Evolutionary conservation across 177 flowering plant species (phyloP).

Genomic region (Vitis hybrid): DNA sequence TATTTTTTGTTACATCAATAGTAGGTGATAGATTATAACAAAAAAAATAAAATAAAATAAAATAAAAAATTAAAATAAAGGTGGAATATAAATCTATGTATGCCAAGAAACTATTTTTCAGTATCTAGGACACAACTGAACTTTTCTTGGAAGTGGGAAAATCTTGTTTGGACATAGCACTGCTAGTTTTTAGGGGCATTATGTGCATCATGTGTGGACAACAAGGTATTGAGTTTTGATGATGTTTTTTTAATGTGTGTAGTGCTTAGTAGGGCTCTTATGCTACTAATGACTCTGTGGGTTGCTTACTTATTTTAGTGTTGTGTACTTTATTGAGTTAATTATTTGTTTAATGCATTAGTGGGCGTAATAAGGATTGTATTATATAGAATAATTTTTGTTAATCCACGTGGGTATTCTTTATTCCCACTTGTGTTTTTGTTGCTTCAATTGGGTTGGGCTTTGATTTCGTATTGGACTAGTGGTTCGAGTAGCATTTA

Average conservation of each 20-base stretch:
- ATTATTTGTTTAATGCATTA: constrained; percentile 8
- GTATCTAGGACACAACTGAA: too few relatives aligned
- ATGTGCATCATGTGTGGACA: not conserved
- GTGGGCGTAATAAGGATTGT: constrained; percentile 12
- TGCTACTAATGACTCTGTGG: constrained; percentile 11
- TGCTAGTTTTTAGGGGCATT: constrained; percentile 1
- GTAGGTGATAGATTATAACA: too few relatives aligned
- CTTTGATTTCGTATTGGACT: not conserved
- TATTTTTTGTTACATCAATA: not conserved
- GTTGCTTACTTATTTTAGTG: constrained; percentile 10
- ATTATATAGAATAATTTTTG: not conserved
- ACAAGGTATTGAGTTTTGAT: constrained; percentile 11
- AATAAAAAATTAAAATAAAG: too few relatives aligned
- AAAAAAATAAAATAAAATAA: too few relatives aligned
- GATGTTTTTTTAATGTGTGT: constrained; percentile 8
- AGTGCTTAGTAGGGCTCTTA: constrained; percentile 17
- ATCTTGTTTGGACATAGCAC: constrained; percentile 7
- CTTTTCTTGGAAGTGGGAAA: constrained; percentile 17
- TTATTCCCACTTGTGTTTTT: constrained; percentile 1
- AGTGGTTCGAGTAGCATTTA: too few relatives aligned
- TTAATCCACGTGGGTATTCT: not conserved
- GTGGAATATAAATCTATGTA: too few relatives aligned
- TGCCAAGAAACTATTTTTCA: too few relatives aligned
- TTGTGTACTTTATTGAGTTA: not conserved
- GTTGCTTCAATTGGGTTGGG: not conserved